These are phyloP conservation scores for Cystobasidium pallidum DNA, from an alignment of 1,284 basidiomycete genomes.

Conservation along the genomic window DNA sequence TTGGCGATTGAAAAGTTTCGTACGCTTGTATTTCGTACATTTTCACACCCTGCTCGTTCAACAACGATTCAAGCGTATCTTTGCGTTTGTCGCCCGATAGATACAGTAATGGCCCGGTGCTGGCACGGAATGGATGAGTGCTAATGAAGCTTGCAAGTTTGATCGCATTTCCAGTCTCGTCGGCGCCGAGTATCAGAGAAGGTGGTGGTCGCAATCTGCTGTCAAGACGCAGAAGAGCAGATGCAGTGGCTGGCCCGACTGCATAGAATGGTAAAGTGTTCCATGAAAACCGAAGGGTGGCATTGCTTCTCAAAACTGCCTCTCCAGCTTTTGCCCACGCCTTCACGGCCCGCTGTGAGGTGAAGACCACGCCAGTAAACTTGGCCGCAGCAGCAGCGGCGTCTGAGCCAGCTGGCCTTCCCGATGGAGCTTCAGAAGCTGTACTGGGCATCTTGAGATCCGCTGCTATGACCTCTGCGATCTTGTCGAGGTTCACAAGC, in stretches of 20 bases:
- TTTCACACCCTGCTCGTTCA: slow-evolving; percentile 58
- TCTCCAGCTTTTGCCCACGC: slow-evolving; percentile 63
- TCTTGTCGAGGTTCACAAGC: slow-evolving; percentile 61
- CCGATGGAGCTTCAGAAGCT: background rate
- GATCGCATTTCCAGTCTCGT: slow-evolving; percentile 67
- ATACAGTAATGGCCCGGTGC: slow-evolving; percentile 62
- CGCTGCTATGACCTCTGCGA: slow-evolving; percentile 59
- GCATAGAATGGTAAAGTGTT: slow-evolving; percentile 68
- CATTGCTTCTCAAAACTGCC: background rate
- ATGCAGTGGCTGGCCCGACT: slow-evolving; percentile 68
- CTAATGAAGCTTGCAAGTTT: slow-evolving; percentile 68
- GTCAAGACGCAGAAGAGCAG: slow-evolving; percentile 60
- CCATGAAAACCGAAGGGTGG: background rate
- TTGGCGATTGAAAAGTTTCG: slow-evolving; percentile 27
- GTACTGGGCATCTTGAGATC: slow-evolving; percentile 55
- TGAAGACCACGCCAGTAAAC: slow-evolving; percentile 68
- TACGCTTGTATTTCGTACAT: slow-evolving; percentile 39
- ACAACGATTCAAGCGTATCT: slow-evolving; percentile 65
- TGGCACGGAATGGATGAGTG: background rate
- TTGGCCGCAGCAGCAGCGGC: slow-evolving; percentile 17
- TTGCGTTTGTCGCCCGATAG: slow-evolving; percentile 79
- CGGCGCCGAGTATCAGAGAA: slow-evolving; percentile 63
- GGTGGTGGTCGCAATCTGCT: slow-evolving; percentile 53
- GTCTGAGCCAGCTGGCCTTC: background rate
- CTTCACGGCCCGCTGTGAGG: slow-evolving; percentile 71